Evolutionary conservation across 2,329 filamentous ascomycete species (phyloP), one percentile per base, ranked within the genome.

Genomic region (Cladophialophora immunda): DNA sequence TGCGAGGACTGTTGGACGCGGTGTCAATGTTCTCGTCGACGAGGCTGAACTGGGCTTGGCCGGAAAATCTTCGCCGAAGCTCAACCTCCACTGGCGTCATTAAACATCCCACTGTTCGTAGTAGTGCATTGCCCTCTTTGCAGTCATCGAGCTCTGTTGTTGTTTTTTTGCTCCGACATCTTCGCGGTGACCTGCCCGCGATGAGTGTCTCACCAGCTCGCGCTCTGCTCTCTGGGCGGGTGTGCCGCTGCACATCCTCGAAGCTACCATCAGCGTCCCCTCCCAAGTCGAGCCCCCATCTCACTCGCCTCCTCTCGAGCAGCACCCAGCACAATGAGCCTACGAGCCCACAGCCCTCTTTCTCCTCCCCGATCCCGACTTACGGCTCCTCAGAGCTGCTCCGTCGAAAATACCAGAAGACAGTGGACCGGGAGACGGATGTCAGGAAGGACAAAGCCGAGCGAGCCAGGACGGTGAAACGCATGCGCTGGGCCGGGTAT

Each of bases 341-440:
- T 13, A 50, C 45, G 25, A 62, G 47, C 22, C 27, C 38, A 3
- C 58, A 64, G 36, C 29, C 61, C 34, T 53, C 41, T n/a, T 62
- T 56, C 52, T 9, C 59, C 32, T 55, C 66, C 36, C 70, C 59
- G 8, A 41, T 64, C 38, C 62, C 63, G 38, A 32, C 52, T 22
- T 67, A 68, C 25, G 69, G 71, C 19, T 70, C 68, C 2, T 54
- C 70, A 1, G 71, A 73, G 52, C n/a, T 68, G 25, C 70, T 73
- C 3, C 60, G 61, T 17, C 71, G 71, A 29, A 65, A 64, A 53
- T 69, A 73, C 55, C 66, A 68, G 32, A 69, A 62, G 59, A 47
- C 25, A 4, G n/a, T n/a, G n/a, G 52, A 59, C 4, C 57, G 47
- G 9, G 58, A 50, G 30, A 32, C 56, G n/a, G 54, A 62, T 5